Base-by-base conservation (phyloP, 345 rosid species). In the Passiflora organensis region DNA sequence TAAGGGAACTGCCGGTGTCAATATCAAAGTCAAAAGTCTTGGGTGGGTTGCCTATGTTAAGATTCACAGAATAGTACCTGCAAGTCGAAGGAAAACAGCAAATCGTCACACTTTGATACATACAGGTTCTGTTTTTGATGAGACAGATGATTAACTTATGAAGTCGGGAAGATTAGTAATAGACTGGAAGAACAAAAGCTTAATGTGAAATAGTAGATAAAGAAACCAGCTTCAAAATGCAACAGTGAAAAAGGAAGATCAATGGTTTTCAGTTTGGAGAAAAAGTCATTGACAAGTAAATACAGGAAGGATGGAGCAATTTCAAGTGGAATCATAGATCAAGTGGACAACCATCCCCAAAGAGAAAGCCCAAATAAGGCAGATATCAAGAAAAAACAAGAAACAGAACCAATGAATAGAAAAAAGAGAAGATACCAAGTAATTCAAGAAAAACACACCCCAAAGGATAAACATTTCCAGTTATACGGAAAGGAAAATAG, bases 1-100 rank as follows among this genome's bases (percentile, higher is more conserved):
- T 86, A 24, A 88, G 78, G 62, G 86, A 96, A 65, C 98, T 88
- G 10, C 98, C 98, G 11, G 96, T 88, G 74, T 91, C 98, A 16
- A 91, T 82, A 61, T 91, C 98, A 32, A 91, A 76, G 51, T 91
- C 95, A 62, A 66, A 91, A 66, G 62, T 51, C 81, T 84, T 91
- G 8, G 96, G 80, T 21, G 95, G 96, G 48, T 75, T 72, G 37
- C 98, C 98, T 17, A 91, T 80, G 47, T 60, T 21, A 12, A 91
- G 57, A 17, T 70, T 56, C 60, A 78, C 86, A 34, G 84, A 80
- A 56, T 84, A 91, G 79, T 82, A 84, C 74, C 98, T 91, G 83
- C 63, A 71, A 37, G 66, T 28, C 8, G n/a, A n/a, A n/a, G n/a
- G n/a, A n/a, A n/a, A n/a, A n/a, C n/a, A n/a, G n/a, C n/a, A n/a